Evolutionary conservation across 768 basidiomycete species (phyloP), one percentile per base, ranked within the genome.

Genomic region (Pisolithus marmoratus): DNA sequence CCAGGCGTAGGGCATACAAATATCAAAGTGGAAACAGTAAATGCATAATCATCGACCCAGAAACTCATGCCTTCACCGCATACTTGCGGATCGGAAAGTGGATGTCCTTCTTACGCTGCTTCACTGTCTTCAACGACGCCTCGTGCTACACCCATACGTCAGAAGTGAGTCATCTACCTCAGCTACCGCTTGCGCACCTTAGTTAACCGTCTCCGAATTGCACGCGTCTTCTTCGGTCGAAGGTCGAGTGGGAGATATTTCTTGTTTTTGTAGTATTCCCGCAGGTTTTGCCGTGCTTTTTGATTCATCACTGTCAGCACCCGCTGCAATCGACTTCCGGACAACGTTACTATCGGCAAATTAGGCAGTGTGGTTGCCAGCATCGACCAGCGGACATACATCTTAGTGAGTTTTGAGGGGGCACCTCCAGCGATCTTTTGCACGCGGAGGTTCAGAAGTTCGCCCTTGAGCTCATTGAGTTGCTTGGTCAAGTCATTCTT

Each of bases 251-350:
- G 96, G 59, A 90, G 77, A 76, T 90, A 90, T 69, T 91, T 94
- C 84, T 95, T 95, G 72, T 78, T 75, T 82, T 95, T 95, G 90
- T 97, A 97, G 79, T 85, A 93, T 72, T 98, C 94, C 51, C 92
- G 90, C 60, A 96, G 84, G 75, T 94, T 93, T 78, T 93, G 88
- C 61, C 95, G 90, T 61, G 87, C 85, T 76, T 99, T 99, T 71
- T 92, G 89, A 87, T 96, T 98, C 80, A 88, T 95, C 63, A 98
- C 94, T 41, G 96, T 99, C 75, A 97, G 72, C 60, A 98, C 94
- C 51, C 96, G 92, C n/a, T 58, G 96, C 96, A 68, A 99, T 91
- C 59, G 92, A 94, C 78, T 97, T 98, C 80, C 96, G 94, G 72
- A 97, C 92, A 60, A 88, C 80, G 72, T 86, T 83, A 74, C 96